phyloP scores from a whole-genome alignment of 208 protist genomes.

The Acanthamoeba sp. region DNA sequence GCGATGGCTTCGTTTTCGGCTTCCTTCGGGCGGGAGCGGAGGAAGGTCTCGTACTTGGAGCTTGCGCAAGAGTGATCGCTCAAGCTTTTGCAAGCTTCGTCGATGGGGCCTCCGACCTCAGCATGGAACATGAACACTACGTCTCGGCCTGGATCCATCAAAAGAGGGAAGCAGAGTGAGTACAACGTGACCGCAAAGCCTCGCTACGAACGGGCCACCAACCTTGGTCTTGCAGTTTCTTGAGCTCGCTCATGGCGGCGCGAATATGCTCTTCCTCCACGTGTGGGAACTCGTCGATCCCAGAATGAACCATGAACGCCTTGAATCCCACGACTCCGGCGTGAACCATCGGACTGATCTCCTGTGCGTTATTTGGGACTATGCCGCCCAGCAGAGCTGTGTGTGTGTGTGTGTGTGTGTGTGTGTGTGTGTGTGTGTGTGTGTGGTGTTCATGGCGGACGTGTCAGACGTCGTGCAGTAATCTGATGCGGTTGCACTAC shows the following conservation, averaged over 20 bases:
- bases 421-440: background rate
- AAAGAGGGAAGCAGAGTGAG: background rate
- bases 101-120: slow-evolving; percentile 73
- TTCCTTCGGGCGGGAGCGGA: slow-evolving; percentile 68
- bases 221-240: slow-evolving; percentile 22
- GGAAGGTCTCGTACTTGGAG: slow-evolving; percentile 77
- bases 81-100: slow-evolving; percentile 1
- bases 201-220: too few relatives aligned
- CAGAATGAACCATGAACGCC: slow-evolving; percentile 83
- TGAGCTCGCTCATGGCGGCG: slow-evolving; percentile 75
- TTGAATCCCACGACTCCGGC: slow-evolving; percentile 84
- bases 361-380: slow-evolving; percentile 73
- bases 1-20: slow-evolving; percentile 80
- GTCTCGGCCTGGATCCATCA: slow-evolving; percentile 62
- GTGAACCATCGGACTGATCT: slow-evolving; percentile 80
- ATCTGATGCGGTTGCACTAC: too few relatives aligned
- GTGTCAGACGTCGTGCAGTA: background rate
- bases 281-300: slow-evolving; percentile 81
- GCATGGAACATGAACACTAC: slow-evolving; percentile 83
- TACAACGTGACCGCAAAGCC: background rate
- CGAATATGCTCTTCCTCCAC: slow-evolving; percentile 75
- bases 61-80: background rate
- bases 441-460: background rate
- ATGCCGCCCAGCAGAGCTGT: slow-evolving; percentile 80
- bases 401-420: background rate